Percentiles rank a stretch among this genome's conserved stretches.
Conservation (phyloP, 345 rosid species). For the Boechera retrofracta region DNA sequence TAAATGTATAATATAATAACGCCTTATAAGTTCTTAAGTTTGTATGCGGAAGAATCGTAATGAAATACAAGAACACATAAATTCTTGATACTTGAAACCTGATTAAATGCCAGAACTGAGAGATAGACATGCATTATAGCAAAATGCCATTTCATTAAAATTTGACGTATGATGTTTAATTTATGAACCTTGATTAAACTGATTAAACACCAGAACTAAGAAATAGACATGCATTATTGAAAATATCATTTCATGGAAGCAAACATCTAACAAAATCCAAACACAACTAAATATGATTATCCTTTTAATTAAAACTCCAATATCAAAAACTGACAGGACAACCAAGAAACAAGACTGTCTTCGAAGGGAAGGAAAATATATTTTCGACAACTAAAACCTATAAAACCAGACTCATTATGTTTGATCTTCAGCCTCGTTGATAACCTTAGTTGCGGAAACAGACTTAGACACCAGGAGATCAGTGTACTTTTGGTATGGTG, state of each 20-base stretch:
- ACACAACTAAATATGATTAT: not conserved
- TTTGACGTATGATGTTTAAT: too few relatives aligned
- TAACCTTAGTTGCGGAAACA: not conserved
- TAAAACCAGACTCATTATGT: constrained; percentile 13
- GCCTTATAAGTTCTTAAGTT: too few relatives aligned
- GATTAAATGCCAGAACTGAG: too few relatives aligned
- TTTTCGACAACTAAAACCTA: constrained; percentile 9
- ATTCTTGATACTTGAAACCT: too few relatives aligned
- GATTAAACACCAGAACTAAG: not conserved
- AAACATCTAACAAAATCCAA: not conserved
- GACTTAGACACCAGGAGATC: constrained; percentile 53
- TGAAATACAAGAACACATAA: too few relatives aligned
- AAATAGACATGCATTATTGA: not conserved
- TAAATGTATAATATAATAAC: too few relatives aligned
- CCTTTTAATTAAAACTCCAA: not conserved
- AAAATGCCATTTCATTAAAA: too few relatives aligned
- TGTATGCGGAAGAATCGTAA: too few relatives aligned
- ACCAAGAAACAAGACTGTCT: not conserved
- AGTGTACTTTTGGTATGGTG: constrained; percentile 57
- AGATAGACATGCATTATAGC: too few relatives aligned
- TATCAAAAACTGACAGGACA: not conserved
- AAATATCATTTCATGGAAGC: not conserved
- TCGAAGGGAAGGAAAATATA: not conserved
- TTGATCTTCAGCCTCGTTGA: constrained; percentile 26
- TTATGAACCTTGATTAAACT: too few relatives aligned